Conservation (phyloP, 192 early-diverging fungal genomes). For the Coemansia sp. region DNA sequence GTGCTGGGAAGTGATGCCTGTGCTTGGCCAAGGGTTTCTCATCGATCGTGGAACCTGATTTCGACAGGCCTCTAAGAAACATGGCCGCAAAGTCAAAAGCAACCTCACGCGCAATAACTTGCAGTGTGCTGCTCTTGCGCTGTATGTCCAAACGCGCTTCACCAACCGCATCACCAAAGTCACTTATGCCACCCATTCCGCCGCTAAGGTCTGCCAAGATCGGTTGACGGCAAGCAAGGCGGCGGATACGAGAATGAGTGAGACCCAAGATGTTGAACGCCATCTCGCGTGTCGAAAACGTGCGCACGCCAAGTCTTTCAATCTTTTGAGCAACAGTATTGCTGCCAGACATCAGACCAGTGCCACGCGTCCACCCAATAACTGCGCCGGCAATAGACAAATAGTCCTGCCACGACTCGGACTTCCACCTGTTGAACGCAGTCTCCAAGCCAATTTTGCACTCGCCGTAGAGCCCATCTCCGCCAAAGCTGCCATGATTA, state of each 20-base stretch:
- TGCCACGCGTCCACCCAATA: conserved; percentile 98
- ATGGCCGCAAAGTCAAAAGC: not conserved
- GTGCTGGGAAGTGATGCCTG: conserved; percentile 81
- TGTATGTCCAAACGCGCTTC: not conserved
- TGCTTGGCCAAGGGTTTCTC: no score
- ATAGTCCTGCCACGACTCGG: conserved; percentile 88
- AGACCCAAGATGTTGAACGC: conserved; percentile 91
- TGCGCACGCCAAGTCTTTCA: conserved; percentile 85
- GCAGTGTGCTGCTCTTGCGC: not conserved
- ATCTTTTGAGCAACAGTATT: conserved; percentile 87
- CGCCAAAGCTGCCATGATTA: conserved; percentile 95
- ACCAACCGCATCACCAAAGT: not conserved
- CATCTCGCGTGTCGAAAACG: conserved; percentile 93
- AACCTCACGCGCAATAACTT: not conserved
- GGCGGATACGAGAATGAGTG: conserved; percentile 77
- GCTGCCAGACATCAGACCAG: conserved; percentile 91
- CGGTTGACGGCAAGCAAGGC: conserved; percentile 73
- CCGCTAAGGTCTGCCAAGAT: conserved; percentile 89
- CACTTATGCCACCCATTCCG: conserved; percentile 72
- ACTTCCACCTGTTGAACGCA: conserved; percentile 86
- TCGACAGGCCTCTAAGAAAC: no score
- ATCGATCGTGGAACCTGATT: no score
- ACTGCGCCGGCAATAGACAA: conserved; percentile 87
- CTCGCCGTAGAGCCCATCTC: conserved; percentile 93
- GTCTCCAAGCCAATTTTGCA: conserved; percentile 96